Evolutionary conservation across 1,284 basidiomycete genomes (phyloP).

Genomic region (Fomitopsis palustris): DNA sequence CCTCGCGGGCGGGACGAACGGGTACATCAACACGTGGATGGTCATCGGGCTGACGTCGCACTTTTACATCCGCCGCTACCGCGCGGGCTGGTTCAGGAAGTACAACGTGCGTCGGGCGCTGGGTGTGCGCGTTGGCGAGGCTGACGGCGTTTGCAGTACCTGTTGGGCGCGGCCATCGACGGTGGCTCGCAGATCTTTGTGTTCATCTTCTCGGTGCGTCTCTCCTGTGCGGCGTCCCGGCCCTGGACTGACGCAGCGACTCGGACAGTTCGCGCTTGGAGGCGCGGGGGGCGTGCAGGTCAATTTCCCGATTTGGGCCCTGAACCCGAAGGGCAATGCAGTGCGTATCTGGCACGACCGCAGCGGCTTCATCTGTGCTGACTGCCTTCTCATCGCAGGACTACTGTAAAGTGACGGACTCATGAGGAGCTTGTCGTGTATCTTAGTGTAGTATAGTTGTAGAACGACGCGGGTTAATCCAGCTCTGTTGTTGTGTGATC

Average conservation of each 20-base stretch:
- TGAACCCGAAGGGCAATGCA: background rate
- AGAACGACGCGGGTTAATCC: background rate
- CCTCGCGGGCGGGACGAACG: slow-evolving; percentile 1
- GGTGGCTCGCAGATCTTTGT: background rate
- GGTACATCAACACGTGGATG: slow-evolving; percentile 8
- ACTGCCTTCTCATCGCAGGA: background rate
- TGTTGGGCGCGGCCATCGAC: background rate
- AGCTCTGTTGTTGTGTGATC: background rate
- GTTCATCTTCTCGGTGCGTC: background rate
- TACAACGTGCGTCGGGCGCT: slow-evolving; percentile 37
- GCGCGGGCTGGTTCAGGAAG: slow-evolving; percentile 47
- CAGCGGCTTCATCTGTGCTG: background rate
- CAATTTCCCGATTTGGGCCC: background rate
- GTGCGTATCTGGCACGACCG: background rate
- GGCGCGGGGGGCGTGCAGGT: background rate
- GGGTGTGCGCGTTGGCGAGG: background rate
- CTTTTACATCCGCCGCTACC: slow-evolving; percentile 20
- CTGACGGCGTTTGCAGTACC: background rate
- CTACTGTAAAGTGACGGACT: background rate
- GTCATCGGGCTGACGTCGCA: slow-evolving; percentile 21
- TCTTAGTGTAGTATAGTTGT: background rate
- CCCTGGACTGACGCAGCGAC: background rate
- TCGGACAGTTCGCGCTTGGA: background rate
- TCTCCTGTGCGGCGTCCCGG: background rate
- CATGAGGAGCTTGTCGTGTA: background rate